A percentile compares a stretch with the other conserved stretches of the same genome.
Evolutionary conservation across 2,329 filamentous ascomycete genomes (phyloP).

Genomic region (Ophiostoma sp.): DNA sequence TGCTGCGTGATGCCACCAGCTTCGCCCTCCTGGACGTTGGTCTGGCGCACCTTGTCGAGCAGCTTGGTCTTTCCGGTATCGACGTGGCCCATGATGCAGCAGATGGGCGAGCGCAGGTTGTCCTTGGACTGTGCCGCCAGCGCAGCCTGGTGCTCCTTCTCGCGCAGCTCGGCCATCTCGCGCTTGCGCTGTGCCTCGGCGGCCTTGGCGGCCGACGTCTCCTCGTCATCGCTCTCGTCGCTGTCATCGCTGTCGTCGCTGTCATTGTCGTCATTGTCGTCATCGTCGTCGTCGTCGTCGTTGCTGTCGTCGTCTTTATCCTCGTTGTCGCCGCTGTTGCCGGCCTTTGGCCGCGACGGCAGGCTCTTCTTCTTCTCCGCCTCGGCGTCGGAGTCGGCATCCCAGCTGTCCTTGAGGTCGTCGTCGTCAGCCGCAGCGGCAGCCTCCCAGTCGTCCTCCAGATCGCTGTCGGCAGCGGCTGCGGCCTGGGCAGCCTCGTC

Average conservation of each 20-base stretch:
- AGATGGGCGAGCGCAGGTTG: conserved; percentile 93
- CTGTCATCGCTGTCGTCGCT: conserved; percentile 40
- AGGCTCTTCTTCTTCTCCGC: conserved; percentile 35
- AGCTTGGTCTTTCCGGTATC: conserved; percentile 99
- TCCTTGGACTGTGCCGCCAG: conserved; percentile 87
- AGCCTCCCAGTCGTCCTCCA: conserved; percentile 84
- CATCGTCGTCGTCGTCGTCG: conserved; percentile 19
- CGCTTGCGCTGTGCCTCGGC: conserved; percentile 75
- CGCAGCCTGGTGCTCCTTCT: conserved; percentile 86
- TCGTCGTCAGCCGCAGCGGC: conserved; percentile 63
- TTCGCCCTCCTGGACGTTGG: conserved; percentile 97
- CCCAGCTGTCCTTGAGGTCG: conserved; percentile 90
- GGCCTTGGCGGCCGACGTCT: conserved; percentile 63
- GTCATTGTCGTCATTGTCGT: conserved; percentile 34
- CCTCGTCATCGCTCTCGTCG: conserved; percentile 66
- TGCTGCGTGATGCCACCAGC: conserved; percentile 99
- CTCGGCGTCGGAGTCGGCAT: conserved; percentile 75
- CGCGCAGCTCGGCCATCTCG: conserved; percentile 80
- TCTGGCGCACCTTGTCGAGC: conserved; percentile 95
- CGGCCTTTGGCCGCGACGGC: conserved; percentile 33
- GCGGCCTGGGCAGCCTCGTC: conserved; percentile 46
- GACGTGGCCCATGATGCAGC: conserved; percentile 99
- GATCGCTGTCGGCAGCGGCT: conserved; percentile 52
- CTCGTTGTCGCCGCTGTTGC: conserved; percentile 23
- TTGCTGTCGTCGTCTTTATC: conserved; percentile 33